phyloP scores from a whole-genome alignment of 768 basidiomycete genomes.

The Amanita polypyramis region DNA sequence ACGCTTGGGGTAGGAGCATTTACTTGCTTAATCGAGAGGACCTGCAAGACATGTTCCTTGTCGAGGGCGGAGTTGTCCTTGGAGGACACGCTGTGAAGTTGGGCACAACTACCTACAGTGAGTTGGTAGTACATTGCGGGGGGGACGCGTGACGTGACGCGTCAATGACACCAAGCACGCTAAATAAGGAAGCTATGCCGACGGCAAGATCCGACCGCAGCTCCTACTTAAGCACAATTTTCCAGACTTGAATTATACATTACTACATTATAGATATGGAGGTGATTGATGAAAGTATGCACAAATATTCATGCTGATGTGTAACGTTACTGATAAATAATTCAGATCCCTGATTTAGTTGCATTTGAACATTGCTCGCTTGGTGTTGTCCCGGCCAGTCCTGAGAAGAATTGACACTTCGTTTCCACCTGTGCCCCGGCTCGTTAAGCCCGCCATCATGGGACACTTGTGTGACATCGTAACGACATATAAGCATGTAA shows the following conservation, averaged over 20 bases:
- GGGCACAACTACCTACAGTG: constrained; percentile 44
- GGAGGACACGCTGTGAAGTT: constrained; percentile 35
- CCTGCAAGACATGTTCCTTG: constrained; percentile 50
- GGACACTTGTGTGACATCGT: constrained; percentile 64
- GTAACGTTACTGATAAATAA: neutral
- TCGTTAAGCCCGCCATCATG: constrained; percentile 43
- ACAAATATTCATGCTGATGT: neutral
- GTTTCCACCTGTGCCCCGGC: constrained; percentile 88
- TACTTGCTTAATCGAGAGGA: constrained; percentile 80
- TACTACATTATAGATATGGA: neutral
- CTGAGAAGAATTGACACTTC: constrained; percentile 76
- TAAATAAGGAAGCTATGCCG: neutral
- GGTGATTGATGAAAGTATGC: neutral
- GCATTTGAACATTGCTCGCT: constrained; percentile 42
- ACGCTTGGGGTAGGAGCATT: constrained; percentile 19
- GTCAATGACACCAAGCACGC: neutral
- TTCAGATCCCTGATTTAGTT: constrained; percentile 4
- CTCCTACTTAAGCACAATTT: constrained; percentile 8
- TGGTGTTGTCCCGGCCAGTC: constrained; percentile 82
- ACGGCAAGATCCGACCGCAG: neutral
- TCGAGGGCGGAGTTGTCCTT: constrained; percentile 34
- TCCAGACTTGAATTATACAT: neutral
- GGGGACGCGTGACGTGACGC: constrained; percentile 6
- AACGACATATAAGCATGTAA: constrained; percentile 83
- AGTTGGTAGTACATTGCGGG: constrained; percentile 29